phyloP scores from a whole-genome alignment of 2,329 filamentous ascomycete genomes.

The Ophidiomyces ophidiicola region DNA sequence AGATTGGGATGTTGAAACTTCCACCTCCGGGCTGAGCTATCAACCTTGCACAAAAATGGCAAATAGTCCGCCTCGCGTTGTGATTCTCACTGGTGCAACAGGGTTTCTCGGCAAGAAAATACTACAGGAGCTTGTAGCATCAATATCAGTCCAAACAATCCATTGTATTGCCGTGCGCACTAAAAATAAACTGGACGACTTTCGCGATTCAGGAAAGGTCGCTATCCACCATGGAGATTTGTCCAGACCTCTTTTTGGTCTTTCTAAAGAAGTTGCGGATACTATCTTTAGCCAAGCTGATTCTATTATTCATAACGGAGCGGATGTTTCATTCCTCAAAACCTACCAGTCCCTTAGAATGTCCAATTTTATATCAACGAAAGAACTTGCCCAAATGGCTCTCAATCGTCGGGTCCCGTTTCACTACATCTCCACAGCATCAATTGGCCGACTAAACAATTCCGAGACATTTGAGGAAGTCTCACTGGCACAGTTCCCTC shows the following conservation, averaged over 20 bases:
- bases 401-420: constrained; percentile 19
- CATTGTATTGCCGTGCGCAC: constrained; percentile 34
- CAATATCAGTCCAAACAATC: constrained; percentile 25
- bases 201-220: constrained; percentile 21
- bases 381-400: constrained; percentile 17
- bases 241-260: constrained; percentile 26
- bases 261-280: constrained; percentile 22
- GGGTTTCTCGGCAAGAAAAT: constrained; percentile 32
- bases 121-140: constrained; percentile 26
- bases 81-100: constrained; percentile 22
- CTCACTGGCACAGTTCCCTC: constrained; percentile 12
- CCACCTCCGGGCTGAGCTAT: background rate
- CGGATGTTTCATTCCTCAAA: constrained; percentile 26
- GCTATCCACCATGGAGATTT: constrained; percentile 31
- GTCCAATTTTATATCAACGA: constrained; percentile 21
- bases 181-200: constrained; percentile 1
- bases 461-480: constrained; percentile 15
- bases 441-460: constrained; percentile 24
- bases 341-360: constrained; percentile 20
- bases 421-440: constrained; percentile 24
- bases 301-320: constrained; percentile 44
- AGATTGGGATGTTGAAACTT: constrained; percentile 10
- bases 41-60: background rate
- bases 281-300: constrained; percentile 26
- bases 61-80: background rate